phyloP scores from a whole-genome alignment of 441 rosid genomes.

The Mallotus japonicus region DNA sequence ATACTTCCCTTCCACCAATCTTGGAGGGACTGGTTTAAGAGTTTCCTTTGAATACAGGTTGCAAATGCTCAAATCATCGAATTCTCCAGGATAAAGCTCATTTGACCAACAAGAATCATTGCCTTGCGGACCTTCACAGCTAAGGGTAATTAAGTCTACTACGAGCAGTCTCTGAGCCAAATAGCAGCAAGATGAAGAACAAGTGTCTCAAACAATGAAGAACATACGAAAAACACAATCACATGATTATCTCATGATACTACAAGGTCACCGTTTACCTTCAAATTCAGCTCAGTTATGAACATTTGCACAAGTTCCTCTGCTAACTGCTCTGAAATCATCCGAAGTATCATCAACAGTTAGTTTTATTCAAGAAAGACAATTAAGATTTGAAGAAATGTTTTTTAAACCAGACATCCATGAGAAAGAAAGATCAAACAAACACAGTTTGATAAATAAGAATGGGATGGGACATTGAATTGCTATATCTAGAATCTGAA shows the following conservation, averaged over 20 bases:
- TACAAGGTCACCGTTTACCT: constrained; percentile 39
- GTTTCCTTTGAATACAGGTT: constrained; percentile 45
- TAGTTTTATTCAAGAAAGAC: neutral
- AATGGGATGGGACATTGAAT: too few species aligned
- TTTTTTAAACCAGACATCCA: neutral
- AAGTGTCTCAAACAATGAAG: neutral
- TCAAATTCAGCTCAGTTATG: constrained; percentile 58
- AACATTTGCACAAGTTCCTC: constrained; percentile 78
- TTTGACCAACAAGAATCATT: constrained; percentile 45
- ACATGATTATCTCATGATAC: neutral
- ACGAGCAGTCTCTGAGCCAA: constrained; percentile 57
- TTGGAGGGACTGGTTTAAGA: constrained; percentile 44
- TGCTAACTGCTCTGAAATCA: constrained; percentile 59
- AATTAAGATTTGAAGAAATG: neutral
- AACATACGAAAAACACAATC: neutral
- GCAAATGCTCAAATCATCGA: constrained; percentile 52
- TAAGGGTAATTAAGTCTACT: constrained; percentile 44
- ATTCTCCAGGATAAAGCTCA: constrained; percentile 79
- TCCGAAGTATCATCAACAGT: constrained; percentile 11
- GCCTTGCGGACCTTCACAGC: constrained; percentile 43
- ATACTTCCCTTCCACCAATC: constrained; percentile 37
- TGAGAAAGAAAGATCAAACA: neutral
- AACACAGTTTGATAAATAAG: neutral
- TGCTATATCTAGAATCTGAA: too few species aligned
- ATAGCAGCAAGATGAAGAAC: constrained; percentile 10